These are phyloP conservation scores for Malbranchea cinnamomea DNA, from an alignment of 2,329 filamentous ascomycete species.

Conservation along the genomic window DNA sequence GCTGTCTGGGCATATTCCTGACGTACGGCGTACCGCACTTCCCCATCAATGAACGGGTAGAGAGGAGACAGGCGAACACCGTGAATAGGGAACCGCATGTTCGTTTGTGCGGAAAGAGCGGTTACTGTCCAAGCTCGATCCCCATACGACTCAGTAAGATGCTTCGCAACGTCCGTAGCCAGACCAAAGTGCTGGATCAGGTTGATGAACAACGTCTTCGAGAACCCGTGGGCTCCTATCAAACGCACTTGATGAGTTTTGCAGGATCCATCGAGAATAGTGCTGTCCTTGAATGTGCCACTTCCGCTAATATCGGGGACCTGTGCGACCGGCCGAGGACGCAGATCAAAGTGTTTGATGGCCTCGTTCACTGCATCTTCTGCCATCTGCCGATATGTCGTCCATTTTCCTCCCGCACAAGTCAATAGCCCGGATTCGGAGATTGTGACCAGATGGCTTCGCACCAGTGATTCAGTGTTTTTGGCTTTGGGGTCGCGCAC, in stretches of 20 bases:
- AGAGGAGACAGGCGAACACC: conserved; percentile 65
- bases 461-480: conserved; percentile 75
- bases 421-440: conserved; percentile 70
- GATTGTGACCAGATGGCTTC: conserved; percentile 69
- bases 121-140: conserved; percentile 88
- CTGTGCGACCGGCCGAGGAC: conserved; percentile 40
- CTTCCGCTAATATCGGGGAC: conserved; percentile 56
- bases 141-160: conserved; percentile 75
- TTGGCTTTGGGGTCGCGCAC: conserved; percentile 75
- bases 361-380: conserved; percentile 78
- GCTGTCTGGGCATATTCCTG: conserved; percentile 89
- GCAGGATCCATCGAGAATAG: conserved; percentile 56
- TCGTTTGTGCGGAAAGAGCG: conserved; percentile 60
- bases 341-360: conserved; percentile 51
- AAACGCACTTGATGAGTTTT: conserved; percentile 73
- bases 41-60: conserved; percentile 85
- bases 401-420: conserved; percentile 84
- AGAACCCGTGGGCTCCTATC: conserved; percentile 73
- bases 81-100: conserved; percentile 65
- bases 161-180: conserved; percentile 82
- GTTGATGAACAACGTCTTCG: conserved; percentile 86
- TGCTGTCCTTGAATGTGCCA: conserved; percentile 54
- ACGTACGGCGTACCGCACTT: conserved; percentile 72
- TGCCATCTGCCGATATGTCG: conserved; percentile 84
- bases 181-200: conserved; percentile 85